Conservation (phyloP, 2,329 filamentous ascomycete species). For the Ceratocystis harringtonii region DNA sequence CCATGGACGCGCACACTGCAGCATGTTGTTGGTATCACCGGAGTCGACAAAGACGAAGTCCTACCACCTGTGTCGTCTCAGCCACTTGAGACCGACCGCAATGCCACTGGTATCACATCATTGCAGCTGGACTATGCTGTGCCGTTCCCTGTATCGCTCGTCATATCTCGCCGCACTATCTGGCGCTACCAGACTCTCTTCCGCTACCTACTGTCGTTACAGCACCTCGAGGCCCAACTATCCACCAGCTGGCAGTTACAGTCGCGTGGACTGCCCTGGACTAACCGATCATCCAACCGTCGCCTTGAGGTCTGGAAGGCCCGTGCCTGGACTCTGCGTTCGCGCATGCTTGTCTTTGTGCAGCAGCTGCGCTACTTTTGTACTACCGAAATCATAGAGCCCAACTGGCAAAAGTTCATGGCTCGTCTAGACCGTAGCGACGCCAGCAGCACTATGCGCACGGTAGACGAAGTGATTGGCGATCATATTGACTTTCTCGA, state of each 20-base stretch:
- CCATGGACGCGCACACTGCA: slow-evolving; percentile 87
- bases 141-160: slow-evolving; percentile 86
- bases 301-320: slow-evolving; percentile 85
- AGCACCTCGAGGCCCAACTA: slow-evolving; percentile 76
- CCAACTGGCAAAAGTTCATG: slow-evolving; percentile 93
- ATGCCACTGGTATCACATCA: slow-evolving; percentile 79
- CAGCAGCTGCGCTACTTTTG: slow-evolving; percentile 96
- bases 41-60: slow-evolving; percentile 77
- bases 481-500: slow-evolving; percentile 97
- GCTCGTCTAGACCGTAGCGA: slow-evolving; percentile 56
- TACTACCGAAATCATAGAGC: slow-evolving; percentile 92
- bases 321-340: slow-evolving; percentile 76
- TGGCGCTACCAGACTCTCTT: slow-evolving; percentile 94
- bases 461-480: slow-evolving; percentile 96
- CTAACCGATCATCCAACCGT: slow-evolving; percentile 57
- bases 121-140: slow-evolving; percentile 88
- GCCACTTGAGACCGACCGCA: slow-evolving; percentile 63
- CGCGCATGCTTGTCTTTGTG: slow-evolving; percentile 91
- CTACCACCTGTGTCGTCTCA: slow-evolving; percentile 57
- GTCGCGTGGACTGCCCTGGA: slow-evolving; percentile 67
- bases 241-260: slow-evolving; percentile 84
- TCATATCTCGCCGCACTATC: slow-evolving; percentile 92
- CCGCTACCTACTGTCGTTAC: slow-evolving; percentile 77
- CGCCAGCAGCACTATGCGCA: slow-evolving; percentile 35
- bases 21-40: slow-evolving; percentile 90